These are phyloP conservation scores for Ogataea philodendri DNA, from an alignment of 805 yeast genomes.

Conservation along the genomic window DNA sequence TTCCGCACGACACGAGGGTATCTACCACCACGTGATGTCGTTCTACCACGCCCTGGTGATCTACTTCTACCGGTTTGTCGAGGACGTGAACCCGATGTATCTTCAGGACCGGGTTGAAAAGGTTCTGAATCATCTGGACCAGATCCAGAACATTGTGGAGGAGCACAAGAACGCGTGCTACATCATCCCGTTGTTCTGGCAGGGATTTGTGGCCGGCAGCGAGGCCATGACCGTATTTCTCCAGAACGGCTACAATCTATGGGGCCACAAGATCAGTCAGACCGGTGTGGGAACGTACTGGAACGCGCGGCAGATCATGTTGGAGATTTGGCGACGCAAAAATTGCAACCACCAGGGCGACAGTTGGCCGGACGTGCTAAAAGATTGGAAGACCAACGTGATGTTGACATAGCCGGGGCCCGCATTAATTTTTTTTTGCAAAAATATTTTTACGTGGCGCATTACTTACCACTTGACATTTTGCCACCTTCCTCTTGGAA, in stretches of 20 bases:
- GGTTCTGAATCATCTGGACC: conserved; percentile 62
- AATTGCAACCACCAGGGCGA: conserved; percentile 55
- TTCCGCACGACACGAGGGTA: conserved; percentile 63
- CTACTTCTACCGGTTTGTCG: conserved; percentile 66
- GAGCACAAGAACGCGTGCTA: conserved; percentile 47
- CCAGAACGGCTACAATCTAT: conserved; percentile 65
- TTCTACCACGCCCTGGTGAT: conserved; percentile 71
- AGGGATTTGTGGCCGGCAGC: conserved; percentile 85
- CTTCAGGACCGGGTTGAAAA: conserved; percentile 61
- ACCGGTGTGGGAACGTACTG: conserved; percentile 76
- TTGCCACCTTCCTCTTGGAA: conserved; percentile 1
- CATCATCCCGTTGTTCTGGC: conserved; percentile 80
- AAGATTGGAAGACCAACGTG: conserved; percentile 82
- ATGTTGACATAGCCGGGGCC: conserved; percentile 61
- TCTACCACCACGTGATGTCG: conserved; percentile 77
- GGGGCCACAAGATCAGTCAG: conserved; percentile 65
- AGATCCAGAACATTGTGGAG: conserved; percentile 56
- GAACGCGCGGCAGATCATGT: conserved; percentile 82
- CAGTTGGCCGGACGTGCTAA: conserved; percentile 76
- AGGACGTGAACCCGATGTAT: conserved; percentile 50
- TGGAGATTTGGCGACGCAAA: conserved; percentile 81
- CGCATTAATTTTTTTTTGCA: not conserved
- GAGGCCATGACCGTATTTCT: conserved; percentile 59
- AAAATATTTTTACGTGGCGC: conserved; percentile 10
- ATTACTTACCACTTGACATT: conserved; percentile 1